These are phyloP conservation scores for Pestalotiopsis fici DNA, from an alignment of 2,329 filamentous ascomycete species.

Conservation along the genomic window DNA sequence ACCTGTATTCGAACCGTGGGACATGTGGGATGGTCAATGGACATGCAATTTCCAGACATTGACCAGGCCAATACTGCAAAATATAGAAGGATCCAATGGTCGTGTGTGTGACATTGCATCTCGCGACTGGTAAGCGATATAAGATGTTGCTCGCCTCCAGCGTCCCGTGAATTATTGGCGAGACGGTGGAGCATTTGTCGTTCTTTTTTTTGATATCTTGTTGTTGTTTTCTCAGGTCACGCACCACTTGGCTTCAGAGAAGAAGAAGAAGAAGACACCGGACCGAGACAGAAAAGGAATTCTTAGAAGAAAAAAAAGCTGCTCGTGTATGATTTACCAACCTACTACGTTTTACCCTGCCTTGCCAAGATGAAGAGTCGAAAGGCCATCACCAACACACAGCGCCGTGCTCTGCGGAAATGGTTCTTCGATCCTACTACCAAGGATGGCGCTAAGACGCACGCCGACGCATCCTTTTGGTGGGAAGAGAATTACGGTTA, in stretches of 20 bases:
- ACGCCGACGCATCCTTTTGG: conserved; percentile 12
- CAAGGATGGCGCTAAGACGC: conserved; percentile 11
- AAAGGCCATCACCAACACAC: conserved; percentile 13
- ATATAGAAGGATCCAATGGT: neutral
- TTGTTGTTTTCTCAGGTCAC: neutral
- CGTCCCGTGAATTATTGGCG: neutral
- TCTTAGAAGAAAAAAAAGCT: neutral
- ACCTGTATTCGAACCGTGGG: neutral
- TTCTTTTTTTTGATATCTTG: neutral
- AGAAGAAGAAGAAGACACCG: neutral
- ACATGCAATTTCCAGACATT: conserved; percentile 4
- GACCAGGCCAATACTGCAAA: neutral
- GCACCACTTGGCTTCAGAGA: neutral
- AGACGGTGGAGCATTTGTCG: neutral
- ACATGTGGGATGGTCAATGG: neutral
- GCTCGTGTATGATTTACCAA: neutral
- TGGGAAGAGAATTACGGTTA: conserved; percentile 12
- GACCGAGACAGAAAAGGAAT: neutral
- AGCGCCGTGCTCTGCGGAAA: conserved; percentile 11
- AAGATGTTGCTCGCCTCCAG: conserved; percentile 7
- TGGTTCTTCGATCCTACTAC: conserved; percentile 13
- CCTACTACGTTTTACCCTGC: neutral
- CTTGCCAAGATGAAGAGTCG: conserved; percentile 9
- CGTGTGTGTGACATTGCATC: neutral
- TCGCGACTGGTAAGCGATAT: neutral